Evolutionary conservation across 169 alveolate genomes (phyloP).

Genomic region (Plasmodium berghei): DNA sequence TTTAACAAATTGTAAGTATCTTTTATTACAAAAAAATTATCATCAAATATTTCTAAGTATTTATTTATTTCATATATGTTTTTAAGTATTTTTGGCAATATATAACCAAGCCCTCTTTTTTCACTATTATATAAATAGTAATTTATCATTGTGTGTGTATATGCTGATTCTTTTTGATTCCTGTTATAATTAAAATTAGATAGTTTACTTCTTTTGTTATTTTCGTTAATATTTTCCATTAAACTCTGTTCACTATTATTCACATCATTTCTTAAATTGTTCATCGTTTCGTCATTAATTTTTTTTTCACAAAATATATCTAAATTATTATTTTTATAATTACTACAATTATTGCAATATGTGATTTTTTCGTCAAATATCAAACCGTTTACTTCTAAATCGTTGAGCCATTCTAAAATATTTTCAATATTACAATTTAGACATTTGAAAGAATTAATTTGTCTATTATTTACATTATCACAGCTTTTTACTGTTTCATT

Average conservation of each 20-base stretch:
- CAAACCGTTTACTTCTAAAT: not conserved
- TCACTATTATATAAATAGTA: conserved; percentile 39
- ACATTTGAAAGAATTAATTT: too few relatives aligned
- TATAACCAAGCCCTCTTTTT: conserved; percentile 19
- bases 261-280: not conserved
- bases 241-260: not conserved
- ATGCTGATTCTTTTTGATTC: conserved; percentile 12
- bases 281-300: too few relatives aligned
- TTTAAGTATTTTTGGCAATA: conserved; percentile 8
- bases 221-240: not conserved
- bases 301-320: not conserved
- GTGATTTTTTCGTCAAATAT: not conserved
- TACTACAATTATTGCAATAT: too few relatives aligned
- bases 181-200: not conserved
- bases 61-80: conserved; percentile 38
- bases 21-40: conserved; percentile 43
- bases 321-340: not conserved
- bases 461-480: not conserved
- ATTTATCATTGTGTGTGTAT: conserved; percentile 9
- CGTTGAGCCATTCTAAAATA: not conserved
- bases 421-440: not conserved
- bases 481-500: not conserved
- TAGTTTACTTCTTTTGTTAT: not conserved
- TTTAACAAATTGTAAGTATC: conserved; percentile 47
- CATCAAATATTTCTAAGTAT: conserved; percentile 43